Base-by-base conservation (phyloP, 129 eudicot species). In the Artemisia annua region DNA sequence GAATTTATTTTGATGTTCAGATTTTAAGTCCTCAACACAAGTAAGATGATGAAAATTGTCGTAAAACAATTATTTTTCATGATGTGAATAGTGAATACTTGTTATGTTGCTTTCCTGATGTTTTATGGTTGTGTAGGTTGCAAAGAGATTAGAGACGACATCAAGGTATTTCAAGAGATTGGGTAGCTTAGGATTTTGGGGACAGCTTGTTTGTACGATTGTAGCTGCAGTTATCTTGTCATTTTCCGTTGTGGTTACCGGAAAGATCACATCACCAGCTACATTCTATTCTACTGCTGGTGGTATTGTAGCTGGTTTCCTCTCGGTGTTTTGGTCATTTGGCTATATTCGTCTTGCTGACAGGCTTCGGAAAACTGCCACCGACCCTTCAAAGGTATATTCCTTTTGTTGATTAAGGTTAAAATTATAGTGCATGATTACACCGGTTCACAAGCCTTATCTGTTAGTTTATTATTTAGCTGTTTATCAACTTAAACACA, bases 141-240 rank as follows among this genome's bases (percentile, higher is more conserved):
- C 99, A 56, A 94, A 83, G 69, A 88, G 96, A 66, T 79, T 94
- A 64, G 89, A 85, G 84, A 80, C 26, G 17, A 90, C 97, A 4
- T 84, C 97, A 18, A 86, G 94, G 77, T 86, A 94, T 74, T 90
- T 94, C 94, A 94, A 88, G 89, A 88, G 94, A 78, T 78, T 94
- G 75, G 99, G 99, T 28, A 80, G 88, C 78, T 83, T 94, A 53
- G 99, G 99, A 18, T 94, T 94, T 68, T 94, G 99, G 99, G 89
- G 89, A 16, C 99, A 94, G 79, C 87, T 94, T 35, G 79, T 87
- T 46, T 84, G 89, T 69, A 90, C 99, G 1, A 66, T 88, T 71
- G 96, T 90, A 51, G 65, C 91, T 74, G 97, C 97, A 17, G 99
- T 82, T 32, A 88, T 90, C 75, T 93, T 90, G 61, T 90, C 97